Evolutionary conservation across 345 rosid species (phyloP), one percentile per base, ranked within the genome.

Genomic region (Bruguiera sexangula): DNA sequence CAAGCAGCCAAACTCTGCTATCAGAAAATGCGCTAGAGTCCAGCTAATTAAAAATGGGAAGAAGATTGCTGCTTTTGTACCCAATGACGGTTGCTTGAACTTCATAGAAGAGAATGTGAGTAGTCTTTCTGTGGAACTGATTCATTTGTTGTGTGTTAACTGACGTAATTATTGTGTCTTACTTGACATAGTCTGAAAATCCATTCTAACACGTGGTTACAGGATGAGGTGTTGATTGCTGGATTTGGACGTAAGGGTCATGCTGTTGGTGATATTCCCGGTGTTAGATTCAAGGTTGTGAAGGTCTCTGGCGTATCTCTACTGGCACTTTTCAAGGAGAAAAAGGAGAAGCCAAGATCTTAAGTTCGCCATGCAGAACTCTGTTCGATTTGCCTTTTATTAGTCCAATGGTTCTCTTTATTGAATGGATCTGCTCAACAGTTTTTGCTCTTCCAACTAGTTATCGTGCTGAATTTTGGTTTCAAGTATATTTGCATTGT

Each of bases 1-100:
- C 65, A 94, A 95, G 88, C 98, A 95, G 88, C 99, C 99, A 2
- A 95, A 92, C 84, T 92, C 99, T 79, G 99, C 98, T 46, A 95
- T 95, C 75, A 81, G 98, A 66, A 95, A 95, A 52, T 95, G 99
- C 85, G 98, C 98, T 51, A 83, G 98, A 68, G 99, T 95, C 65
- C 99, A 95, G 73, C 79, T 92, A 30, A 95, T 95, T 78, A 95
- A 95, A 74, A 95, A 95, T n/a, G 98, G 97, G 0, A 95, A 95
- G 84, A 95, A 95, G 89, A 95, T 95, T 65, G 97, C 99, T 53
- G 97, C 96, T 21, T 94, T 91, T 63, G 98, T 88, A 21, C 95
- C 97, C 10, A 89, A 88, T 3, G 97, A 92, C 73, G 96, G 96
- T 83, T 89, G 97, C 82, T 85, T 92, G 71, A 92, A 92, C 86